phyloP scores from a whole-genome alignment of 1,284 basidiomycete species.

The Irpex sp. region DNA sequence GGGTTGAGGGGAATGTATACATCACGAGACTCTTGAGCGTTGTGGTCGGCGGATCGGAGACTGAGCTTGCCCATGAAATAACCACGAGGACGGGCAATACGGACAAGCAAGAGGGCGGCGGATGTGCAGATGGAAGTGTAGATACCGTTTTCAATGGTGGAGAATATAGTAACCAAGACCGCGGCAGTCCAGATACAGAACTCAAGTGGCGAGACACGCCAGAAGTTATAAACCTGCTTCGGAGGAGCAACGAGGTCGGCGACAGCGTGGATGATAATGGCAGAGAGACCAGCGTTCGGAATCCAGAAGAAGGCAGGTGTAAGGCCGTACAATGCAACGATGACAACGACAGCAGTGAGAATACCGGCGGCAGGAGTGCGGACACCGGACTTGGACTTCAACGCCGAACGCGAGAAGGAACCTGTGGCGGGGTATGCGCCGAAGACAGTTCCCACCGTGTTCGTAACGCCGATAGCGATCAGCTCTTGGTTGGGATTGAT shows the following conservation, averaged over 20 bases:
- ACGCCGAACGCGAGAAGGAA: slow-evolving; percentile 95
- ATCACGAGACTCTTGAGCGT: slow-evolving; percentile 51
- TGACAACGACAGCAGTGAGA: slow-evolving; percentile 83
- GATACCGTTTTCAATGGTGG: slow-evolving; percentile 91
- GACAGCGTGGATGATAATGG: slow-evolving; percentile 95
- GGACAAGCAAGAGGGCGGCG: slow-evolving; percentile 80
- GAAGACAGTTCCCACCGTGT: slow-evolving; percentile 83
- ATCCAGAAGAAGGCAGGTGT: slow-evolving; percentile 91
- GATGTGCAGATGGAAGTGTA: slow-evolving; percentile 88
- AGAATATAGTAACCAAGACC: slow-evolving; percentile 87
- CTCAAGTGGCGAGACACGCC: slow-evolving; percentile 92
- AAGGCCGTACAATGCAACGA: slow-evolving; percentile 93
- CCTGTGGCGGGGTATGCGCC: slow-evolving; percentile 96
- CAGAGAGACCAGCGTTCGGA: slow-evolving; percentile 76
- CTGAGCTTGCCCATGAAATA: slow-evolving; percentile 83
- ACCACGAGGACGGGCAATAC: slow-evolving; percentile 89
- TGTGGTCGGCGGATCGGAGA: slow-evolving; percentile 32
- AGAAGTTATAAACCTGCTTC: slow-evolving; percentile 86
- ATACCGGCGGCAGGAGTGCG: slow-evolving; percentile 92
- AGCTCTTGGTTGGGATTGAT: slow-evolving; percentile 98
- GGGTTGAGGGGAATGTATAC: slow-evolving; percentile 80
- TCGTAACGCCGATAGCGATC: slow-evolving; percentile 96
- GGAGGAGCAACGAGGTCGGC: slow-evolving; percentile 90
- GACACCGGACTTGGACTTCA: slow-evolving; percentile 96
- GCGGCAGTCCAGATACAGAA: slow-evolving; percentile 89